A percentile compares a stretch with the other conserved stretches of the same genome.
phyloP scores from a whole-genome alignment of 805 yeast genomes.

The Spathaspora hagerdaliae region DNA sequence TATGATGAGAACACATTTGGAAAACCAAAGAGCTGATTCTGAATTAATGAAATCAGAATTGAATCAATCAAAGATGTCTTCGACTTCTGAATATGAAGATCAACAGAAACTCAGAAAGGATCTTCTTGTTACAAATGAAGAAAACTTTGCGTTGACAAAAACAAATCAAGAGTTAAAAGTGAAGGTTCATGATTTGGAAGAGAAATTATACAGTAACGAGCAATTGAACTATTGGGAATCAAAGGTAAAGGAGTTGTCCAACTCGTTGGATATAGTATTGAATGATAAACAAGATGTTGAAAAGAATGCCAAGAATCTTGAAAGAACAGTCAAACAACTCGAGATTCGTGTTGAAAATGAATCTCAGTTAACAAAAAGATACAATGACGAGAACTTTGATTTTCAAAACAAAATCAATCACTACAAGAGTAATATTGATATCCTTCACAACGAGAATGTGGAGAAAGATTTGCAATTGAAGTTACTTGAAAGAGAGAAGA shows the following conservation, averaged over 20 bases:
- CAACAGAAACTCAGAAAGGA: constrained; percentile 43
- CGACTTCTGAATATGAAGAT: constrained; percentile 26
- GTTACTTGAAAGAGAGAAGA: constrained; percentile 53
- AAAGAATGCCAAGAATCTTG: constrained; percentile 46
- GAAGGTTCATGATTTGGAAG: constrained; percentile 45
- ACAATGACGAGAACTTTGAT: constrained; percentile 56
- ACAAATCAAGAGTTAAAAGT: constrained; percentile 47
- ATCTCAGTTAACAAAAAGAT: constrained; percentile 43
- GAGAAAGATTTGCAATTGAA: constrained; percentile 43
- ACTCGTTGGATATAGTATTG: constrained; percentile 44
- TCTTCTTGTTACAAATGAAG: constrained; percentile 56
- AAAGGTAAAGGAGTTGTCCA: constrained; percentile 51
- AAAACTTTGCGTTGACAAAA: constrained; percentile 59
- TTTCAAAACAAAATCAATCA: constrained; percentile 48
- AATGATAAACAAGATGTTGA: constrained; percentile 48
- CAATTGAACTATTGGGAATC: constrained; percentile 61
- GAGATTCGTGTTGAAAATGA: constrained; percentile 51
- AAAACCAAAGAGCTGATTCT: constrained; percentile 29
- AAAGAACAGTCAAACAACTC: constrained; percentile 52
- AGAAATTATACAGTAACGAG: constrained; percentile 44
- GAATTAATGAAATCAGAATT: constrained; percentile 31
- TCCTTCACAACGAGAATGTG: constrained; percentile 32
- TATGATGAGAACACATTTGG: constrained; percentile 33
- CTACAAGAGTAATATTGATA: constrained; percentile 35
- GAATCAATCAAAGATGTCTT: constrained; percentile 24